Evolutionary conservation across 805 yeast species (phyloP).

Genomic region (Yarrowia sp.): DNA sequence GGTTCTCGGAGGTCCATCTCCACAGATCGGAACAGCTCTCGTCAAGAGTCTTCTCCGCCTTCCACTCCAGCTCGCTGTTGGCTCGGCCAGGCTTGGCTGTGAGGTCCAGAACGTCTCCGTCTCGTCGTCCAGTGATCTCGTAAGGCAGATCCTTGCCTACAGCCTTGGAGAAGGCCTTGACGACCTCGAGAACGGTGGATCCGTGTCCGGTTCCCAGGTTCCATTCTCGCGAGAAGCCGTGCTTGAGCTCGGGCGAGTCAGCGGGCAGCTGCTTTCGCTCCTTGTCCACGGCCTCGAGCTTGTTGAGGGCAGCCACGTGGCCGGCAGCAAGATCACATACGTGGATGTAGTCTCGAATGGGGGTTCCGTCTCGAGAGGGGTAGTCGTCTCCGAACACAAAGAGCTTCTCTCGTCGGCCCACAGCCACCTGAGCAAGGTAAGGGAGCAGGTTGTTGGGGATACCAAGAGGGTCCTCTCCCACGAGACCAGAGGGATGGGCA

Average conservation of each 20-base stretch:
- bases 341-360: conserved; percentile 81
- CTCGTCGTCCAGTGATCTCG: conserved; percentile 70
- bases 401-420: conserved; percentile 70
- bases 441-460: conserved; percentile 80
- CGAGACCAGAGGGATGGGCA: conserved; percentile 79
- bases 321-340: conserved; percentile 82
- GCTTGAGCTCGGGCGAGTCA: conserved; percentile 43
- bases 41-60: conserved; percentile 60
- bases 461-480: conserved; percentile 84
- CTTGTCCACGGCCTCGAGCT: conserved; percentile 52
- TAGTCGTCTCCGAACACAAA: conserved; percentile 77
- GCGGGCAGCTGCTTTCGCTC: conserved; percentile 40
- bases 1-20: conserved; percentile 77
- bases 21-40: conserved; percentile 76
- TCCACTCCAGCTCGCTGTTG: conserved; percentile 69
- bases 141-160: conserved; percentile 69
- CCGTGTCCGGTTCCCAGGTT: conserved; percentile 84
- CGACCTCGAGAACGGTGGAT: conserved; percentile 76
- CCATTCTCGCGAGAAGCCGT: conserved; percentile 76
- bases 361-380: conserved; percentile 76
- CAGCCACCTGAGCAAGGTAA: conserved; percentile 77
- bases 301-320: conserved; percentile 72
- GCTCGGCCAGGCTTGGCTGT: conserved; percentile 78
- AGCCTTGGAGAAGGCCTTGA: conserved; percentile 67
- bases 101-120: conserved; percentile 77